Conservation (phyloP, 208 protist species). For the Balamuthia mandrillaris region DNA sequence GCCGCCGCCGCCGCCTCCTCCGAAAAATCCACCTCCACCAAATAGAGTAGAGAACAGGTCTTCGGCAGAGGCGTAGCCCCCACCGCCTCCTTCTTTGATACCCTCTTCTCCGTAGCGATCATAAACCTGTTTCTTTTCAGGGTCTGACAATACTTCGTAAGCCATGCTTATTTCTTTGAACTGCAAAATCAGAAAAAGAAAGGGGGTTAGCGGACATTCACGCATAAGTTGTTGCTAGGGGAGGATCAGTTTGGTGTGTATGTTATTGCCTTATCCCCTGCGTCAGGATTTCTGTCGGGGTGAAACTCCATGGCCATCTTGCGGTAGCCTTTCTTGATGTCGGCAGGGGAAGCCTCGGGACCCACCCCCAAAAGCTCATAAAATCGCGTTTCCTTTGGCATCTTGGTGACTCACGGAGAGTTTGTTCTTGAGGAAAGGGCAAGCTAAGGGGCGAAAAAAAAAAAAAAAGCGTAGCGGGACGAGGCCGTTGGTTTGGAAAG, state of each 20-base stretch:
- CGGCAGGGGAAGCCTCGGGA: constrained; percentile 73
- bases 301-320: constrained; percentile 86
- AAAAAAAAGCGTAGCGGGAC: too few relatives aligned
- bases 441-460: too few relatives aligned
- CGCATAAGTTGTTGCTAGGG: too few relatives aligned
- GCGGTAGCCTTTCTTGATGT: constrained; percentile 86
- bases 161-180: constrained; percentile 94
- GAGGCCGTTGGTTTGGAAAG: too few relatives aligned
- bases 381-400: constrained; percentile 67
- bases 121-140: constrained; percentile 93
- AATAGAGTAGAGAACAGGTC: constrained; percentile 12
- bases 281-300: constrained; percentile 85
- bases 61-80: not conserved
- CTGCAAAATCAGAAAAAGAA: not conserved
- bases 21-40: not conserved
- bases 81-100: constrained; percentile 83
- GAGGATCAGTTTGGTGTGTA: too few relatives aligned
- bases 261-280: constrained; percentile 38
- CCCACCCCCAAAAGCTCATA: constrained; percentile 83
- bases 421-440: too few relatives aligned
- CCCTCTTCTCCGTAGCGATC: constrained; percentile 96
- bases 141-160: constrained; percentile 95
- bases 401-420: too few relatives aligned
- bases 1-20: too few relatives aligned
- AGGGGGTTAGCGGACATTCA: too few relatives aligned